phyloP scores from a whole-genome alignment of 768 basidiomycete genomes.

The Udeniomyces megalosporus region DNA sequence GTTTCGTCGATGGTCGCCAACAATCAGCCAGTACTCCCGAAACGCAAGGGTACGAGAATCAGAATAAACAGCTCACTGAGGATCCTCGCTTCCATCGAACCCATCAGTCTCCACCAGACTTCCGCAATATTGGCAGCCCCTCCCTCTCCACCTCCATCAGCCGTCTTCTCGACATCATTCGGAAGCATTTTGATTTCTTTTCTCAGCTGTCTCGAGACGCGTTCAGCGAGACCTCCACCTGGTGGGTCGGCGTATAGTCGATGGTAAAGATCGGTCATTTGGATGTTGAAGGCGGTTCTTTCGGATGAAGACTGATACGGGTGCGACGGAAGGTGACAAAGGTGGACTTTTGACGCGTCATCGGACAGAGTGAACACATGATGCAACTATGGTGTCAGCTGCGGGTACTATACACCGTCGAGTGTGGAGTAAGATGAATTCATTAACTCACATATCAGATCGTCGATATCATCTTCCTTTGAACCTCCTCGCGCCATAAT shows the following conservation, averaged over 20 bases:
- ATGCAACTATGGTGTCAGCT: neutral
- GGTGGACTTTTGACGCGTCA: too few relatives aligned
- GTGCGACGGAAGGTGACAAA: neutral
- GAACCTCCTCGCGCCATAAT: neutral
- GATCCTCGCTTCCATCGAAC: neutral
- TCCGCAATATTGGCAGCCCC: neutral
- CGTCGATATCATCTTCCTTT: conserved; percentile 1
- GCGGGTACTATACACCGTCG: neutral
- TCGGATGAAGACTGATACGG: conserved; percentile 3
- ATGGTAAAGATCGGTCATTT: neutral
- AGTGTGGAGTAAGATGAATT: neutral
- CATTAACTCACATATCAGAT: neutral
- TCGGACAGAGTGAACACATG: neutral
- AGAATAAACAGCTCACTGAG: neutral
- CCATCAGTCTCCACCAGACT: conserved; percentile 13
- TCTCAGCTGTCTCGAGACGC: neutral
- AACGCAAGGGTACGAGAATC: too few relatives aligned
- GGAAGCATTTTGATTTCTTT: conserved; percentile 5
- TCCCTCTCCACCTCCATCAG: neutral
- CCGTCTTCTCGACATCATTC: neutral
- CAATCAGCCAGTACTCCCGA: neutral
- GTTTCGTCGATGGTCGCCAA: neutral
- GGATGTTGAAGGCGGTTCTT: neutral
- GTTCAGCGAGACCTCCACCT: conserved; percentile 1
- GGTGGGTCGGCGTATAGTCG: neutral